Evolutionary conservation across 2,329 filamentous ascomycete genomes (phyloP).

Genomic region (Xylaria sp.): DNA sequence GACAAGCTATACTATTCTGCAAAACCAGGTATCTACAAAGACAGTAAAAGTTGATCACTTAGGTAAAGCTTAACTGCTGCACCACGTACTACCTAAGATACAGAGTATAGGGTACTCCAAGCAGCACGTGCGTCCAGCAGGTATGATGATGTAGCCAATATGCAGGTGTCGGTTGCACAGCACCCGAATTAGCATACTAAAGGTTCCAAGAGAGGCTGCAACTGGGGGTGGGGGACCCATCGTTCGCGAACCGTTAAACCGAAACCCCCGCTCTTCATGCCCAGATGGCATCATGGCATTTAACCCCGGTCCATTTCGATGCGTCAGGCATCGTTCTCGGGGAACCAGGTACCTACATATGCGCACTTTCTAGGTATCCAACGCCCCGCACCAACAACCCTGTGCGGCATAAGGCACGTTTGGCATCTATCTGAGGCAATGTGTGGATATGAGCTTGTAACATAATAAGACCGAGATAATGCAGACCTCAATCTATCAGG

Average conservation of each 20-base stretch:
- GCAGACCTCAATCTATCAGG: background rate
- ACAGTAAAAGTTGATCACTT: background rate
- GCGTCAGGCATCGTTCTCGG: background rate
- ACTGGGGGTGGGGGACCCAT: background rate
- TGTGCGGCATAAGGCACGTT: background rate
- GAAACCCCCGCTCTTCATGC: conserved; percentile 1
- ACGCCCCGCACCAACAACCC: background rate
- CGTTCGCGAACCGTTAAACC: conserved; percentile 13
- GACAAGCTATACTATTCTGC: background rate
- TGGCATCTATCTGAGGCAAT: background rate
- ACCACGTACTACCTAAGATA: background rate
- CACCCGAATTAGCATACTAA: conserved; percentile 5
- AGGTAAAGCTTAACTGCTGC: background rate
- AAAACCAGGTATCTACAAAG: background rate
- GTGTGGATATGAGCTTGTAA: background rate
- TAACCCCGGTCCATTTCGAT: background rate
- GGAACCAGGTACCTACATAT: conserved; percentile 1
- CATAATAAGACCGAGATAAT: background rate
- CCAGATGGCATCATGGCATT: background rate
- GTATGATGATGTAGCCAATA: conserved; percentile 38
- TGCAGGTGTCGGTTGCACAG: conserved; percentile 18
- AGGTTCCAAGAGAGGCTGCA: conserved; percentile 1
- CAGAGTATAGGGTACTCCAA: background rate
- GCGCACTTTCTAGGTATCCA: background rate
- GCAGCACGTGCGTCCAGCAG: conserved; percentile 31